A percentile compares a stretch with the other conserved stretches of the same genome.
Conservation (phyloP, 257 asterid genomes). For the Nicotiana benthamiana region DNA sequence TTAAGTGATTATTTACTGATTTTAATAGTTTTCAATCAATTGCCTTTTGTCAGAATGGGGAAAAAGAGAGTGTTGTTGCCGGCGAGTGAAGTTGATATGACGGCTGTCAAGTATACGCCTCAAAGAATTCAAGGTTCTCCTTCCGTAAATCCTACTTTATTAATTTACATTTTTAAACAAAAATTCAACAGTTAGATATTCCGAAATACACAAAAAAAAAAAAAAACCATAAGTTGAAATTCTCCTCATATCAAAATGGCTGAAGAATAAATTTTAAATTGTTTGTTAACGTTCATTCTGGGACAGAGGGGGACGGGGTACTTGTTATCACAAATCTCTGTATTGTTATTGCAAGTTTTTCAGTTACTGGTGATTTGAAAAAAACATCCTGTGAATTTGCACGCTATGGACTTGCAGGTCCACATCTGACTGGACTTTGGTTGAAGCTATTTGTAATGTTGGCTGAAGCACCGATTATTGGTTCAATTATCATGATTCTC, state of each 20-base stretch:
- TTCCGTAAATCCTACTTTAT: neutral
- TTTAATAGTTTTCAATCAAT: neutral
- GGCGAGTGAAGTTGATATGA: conserved; percentile 61
- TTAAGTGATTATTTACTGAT: neutral
- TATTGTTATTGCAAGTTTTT: neutral
- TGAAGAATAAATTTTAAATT: neutral
- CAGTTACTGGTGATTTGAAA: neutral
- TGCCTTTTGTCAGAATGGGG: conserved; percentile 32
- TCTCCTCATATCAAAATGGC: neutral
- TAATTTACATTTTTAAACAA: neutral
- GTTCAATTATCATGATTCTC: conserved; percentile 38
- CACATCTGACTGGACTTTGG: conserved; percentile 74
- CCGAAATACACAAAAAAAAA: neutral
- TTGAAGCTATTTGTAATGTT: conserved; percentile 57
- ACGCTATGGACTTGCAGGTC: conserved; percentile 49
- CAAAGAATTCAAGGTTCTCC: conserved; percentile 54
- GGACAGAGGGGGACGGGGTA: neutral
- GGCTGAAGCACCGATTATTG: conserved; percentile 58
- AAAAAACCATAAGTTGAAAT: neutral
- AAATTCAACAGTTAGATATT: neutral
- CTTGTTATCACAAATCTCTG: neutral
- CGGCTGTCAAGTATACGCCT: conserved; percentile 46
- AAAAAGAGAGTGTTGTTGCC: conserved; percentile 77
- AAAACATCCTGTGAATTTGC: neutral
- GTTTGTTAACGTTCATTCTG: neutral